Evolutionary conservation across 805 yeast species (phyloP).

Genomic region (Nadsonia fulvescens): DNA sequence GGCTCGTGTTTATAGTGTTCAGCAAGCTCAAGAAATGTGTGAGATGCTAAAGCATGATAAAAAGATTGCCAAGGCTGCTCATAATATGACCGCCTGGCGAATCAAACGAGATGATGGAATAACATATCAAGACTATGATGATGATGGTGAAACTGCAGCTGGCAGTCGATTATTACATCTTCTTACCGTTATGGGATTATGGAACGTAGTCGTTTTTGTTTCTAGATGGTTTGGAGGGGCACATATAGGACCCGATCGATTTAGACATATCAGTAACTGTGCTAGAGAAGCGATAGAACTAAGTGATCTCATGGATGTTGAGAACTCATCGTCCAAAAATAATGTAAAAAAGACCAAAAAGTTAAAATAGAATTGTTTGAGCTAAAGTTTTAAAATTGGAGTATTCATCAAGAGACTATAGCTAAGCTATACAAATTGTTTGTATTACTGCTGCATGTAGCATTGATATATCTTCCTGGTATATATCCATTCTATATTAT

Average conservation of each 20-base stretch:
- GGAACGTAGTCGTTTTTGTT: conserved; percentile 75
- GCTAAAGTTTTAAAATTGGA: no score
- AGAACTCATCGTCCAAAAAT: no score
- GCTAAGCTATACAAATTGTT: no score
- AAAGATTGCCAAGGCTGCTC: conserved; percentile 49
- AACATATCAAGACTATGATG: conserved; percentile 72
- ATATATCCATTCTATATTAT: no score
- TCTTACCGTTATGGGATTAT: conserved; percentile 37
- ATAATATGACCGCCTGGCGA: conserved; percentile 80
- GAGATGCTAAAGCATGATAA: conserved; percentile 40
- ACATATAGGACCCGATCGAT: conserved; percentile 76
- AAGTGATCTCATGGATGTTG: conserved; percentile 32
- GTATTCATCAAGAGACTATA: no score
- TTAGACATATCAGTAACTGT: conserved; percentile 78
- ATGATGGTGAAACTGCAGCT: conserved; percentile 95
- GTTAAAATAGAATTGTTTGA: no score
- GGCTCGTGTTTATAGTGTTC: no score
- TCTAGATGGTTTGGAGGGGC: conserved; percentile 88
- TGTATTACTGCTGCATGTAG: no score
- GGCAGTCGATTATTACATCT: conserved; percentile 75
- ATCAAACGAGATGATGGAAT: conserved; percentile 38
- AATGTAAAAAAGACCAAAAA: no score
- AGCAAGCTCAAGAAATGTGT: conserved; percentile 40
- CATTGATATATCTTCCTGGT: no score
- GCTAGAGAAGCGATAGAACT: conserved; percentile 68